Evolutionary conservation across 768 basidiomycete genomes (phyloP), one percentile per base, ranked within the genome.

Genomic region (Punctularia strigosozonata): DNA sequence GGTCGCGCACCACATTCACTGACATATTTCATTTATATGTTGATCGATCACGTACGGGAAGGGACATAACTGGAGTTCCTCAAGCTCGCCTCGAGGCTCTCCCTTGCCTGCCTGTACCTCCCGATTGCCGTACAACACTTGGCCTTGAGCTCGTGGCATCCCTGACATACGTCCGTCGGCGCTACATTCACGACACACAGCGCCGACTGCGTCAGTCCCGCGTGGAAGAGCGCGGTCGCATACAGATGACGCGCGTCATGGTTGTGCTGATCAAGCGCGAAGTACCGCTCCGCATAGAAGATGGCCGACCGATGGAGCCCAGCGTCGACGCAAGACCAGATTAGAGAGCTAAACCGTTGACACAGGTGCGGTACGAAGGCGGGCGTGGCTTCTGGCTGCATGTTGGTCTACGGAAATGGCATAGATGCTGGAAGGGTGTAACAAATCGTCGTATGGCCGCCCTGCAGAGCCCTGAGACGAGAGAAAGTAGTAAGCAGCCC

Each of bases 241-340:
- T 86, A 85, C 32, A 91, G 71, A 64, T 87, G 87, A 41, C 84
- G 74, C 47, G 86, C 77, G 53, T 85, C 79, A 55, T 92, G 89
- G 58, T 75, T 77, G 22, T 64, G 56, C 44, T 69, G 65, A 58
- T 84, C 78, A 57, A 85, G 61, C 28, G 76, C 72, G 55, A 71
- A 81, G 56, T 85, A 85, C 46, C 86, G 65, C 60, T 92, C 90
- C 25, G 88, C 86, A 62, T 85, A 85, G 65, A 94, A 94, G 33
- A 87, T 72, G 28, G 89, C 88, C 10, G 86, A 78, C 57, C 71
- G 73, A 49, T 73, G 66, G 32, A 90, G 75, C 50, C 82, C 81
- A 39, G 76, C 71, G 63, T 90, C 87, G 42, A 90, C 77, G 60
- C 77, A 87, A 49, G 76, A 75, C 85, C 86, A 88, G 51, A 88